Evolutionary conservation across 306 rosid species (phyloP), one percentile per base, ranked within the genome.

Genomic region (Vigna hirtella): DNA sequence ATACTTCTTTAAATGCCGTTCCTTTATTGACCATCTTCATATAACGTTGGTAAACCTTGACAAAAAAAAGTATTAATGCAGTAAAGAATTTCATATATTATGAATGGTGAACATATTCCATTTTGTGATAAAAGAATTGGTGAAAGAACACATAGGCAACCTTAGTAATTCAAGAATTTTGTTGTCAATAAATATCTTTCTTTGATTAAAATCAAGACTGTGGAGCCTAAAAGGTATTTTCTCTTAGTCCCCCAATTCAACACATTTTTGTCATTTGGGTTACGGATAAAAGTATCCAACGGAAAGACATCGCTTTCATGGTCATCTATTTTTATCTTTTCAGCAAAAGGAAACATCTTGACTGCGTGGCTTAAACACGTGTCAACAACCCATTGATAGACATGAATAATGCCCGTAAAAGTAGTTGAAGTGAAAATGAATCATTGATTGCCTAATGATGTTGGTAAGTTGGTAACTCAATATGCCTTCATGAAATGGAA

Each of bases 161-260:
- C 66, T 38, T 22, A 24, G 16, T 55, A 22, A 13, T 56, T 72
- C 24, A 72, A 56, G 63, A 73, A 42, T 24, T 26, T 56, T 52
- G 13, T 18, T 56, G 49, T 8, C 34, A 36, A 62, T 14, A 47
- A 17, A 51, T 74, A 30, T 30, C 34, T 30, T 30, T 30, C 34
- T 4, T 30, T 30, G 34, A 30, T 30, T 30, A 30, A 4, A 30
- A 30, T 30, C 4, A 3, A 30, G 26, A 24, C 26, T 30, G 4
- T 30, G 4, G 4, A 30, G 34, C 5, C 34, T 30, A 30, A 30
- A 30, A 30, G 34, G 34, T 30, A 30, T 30, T 30, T 30, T 30
- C 4, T 3, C 2, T 30, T 30, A 3, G 34, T 30, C 3, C 34
- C 34, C 2, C 26, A 24, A 30, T 30, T 30, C 34, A 30, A 30